Conservation (phyloP, 176 grass and related monocot genomes). For the Juncus effusus region DNA sequence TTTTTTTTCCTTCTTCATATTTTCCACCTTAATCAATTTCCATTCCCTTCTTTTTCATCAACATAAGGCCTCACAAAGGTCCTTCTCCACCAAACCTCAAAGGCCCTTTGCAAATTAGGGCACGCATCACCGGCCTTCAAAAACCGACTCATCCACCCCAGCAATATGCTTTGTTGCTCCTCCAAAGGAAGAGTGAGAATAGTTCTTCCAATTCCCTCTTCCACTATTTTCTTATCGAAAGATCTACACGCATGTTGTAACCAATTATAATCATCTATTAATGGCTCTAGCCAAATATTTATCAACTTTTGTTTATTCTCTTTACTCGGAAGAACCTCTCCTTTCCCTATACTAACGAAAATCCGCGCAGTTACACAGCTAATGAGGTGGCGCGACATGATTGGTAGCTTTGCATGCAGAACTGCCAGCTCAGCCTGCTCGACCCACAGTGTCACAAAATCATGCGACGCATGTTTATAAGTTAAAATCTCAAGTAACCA, state of each 20-base stretch:
- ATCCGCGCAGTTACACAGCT: conserved; percentile 64
- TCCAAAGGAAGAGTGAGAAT: conserved; percentile 73
- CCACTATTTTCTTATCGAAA: conserved; percentile 64
- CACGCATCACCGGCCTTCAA: conserved; percentile 58
- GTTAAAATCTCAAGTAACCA: conserved; percentile 77
- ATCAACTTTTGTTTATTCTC: conserved; percentile 50
- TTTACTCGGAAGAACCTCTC: conserved; percentile 57
- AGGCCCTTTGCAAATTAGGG: conserved; percentile 85
- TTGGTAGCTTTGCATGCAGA: conserved; percentile 55
- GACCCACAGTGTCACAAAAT: conserved; percentile 52
- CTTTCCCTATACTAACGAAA: conserved; percentile 57
- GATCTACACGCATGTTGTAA: conserved; percentile 63
- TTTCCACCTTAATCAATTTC: conserved; percentile 1
- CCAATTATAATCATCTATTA: conserved; percentile 83
- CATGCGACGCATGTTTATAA: conserved; percentile 44
- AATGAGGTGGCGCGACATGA: conserved; percentile 62
- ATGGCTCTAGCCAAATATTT: conserved; percentile 70
- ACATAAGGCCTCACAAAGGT: conserved; percentile 76
- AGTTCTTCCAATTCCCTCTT: conserved; percentile 64
- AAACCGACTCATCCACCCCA: conserved; percentile 62
- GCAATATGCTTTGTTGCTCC: conserved; percentile 69
- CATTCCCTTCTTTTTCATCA: conserved; percentile 36
- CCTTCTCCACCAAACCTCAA: conserved; percentile 91
- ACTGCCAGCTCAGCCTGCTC: conserved; percentile 52
- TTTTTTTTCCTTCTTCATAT: not conserved